Evolutionary conservation across 31 red algal species (phyloP).

Genomic region (Odonthalia washingtoniensis): DNA sequence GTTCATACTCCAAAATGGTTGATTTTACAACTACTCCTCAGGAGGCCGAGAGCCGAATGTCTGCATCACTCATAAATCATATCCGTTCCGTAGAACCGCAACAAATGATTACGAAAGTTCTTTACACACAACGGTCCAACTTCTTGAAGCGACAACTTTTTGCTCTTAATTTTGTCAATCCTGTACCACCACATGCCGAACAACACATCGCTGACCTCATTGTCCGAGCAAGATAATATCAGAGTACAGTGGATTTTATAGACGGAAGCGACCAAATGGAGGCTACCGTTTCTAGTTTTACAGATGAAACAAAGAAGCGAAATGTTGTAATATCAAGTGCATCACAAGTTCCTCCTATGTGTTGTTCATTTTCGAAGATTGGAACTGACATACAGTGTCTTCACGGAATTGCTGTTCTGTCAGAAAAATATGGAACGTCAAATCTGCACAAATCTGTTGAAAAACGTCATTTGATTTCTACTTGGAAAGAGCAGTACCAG

Average conservation of each 20-base stretch:
- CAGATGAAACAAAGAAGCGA: no score
- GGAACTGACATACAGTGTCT: constrained; percentile 29
- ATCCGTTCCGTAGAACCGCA: constrained; percentile 46
- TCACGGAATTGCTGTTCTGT: constrained; percentile 30
- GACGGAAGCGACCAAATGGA: constrained; percentile 28
- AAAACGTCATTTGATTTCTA: no score
- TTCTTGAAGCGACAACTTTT: no score
- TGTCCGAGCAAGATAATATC: constrained; percentile 7
- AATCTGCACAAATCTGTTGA: constrained; percentile 36
- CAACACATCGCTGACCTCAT: constrained; percentile 38
- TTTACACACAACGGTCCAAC: no score
- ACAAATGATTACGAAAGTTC: constrained; percentile 33
- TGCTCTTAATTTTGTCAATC: not conserved
- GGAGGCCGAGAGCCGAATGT: constrained; percentile 41
- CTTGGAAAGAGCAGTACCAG: no score
- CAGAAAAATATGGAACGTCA: constrained; percentile 34
- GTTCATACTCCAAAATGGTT: no score
- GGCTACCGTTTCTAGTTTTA: no score
- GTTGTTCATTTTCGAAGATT: constrained; percentile 31
- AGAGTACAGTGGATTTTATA: constrained; percentile 17
- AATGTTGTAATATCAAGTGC: no score
- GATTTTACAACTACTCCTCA: no score
- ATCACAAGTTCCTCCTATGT: no score
- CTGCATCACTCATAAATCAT: constrained; percentile 34
- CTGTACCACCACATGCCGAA: not conserved